Evolutionary conservation across 345 rosid genomes (phyloP).

Genomic region (Diplotaxis tenuifolia): DNA sequence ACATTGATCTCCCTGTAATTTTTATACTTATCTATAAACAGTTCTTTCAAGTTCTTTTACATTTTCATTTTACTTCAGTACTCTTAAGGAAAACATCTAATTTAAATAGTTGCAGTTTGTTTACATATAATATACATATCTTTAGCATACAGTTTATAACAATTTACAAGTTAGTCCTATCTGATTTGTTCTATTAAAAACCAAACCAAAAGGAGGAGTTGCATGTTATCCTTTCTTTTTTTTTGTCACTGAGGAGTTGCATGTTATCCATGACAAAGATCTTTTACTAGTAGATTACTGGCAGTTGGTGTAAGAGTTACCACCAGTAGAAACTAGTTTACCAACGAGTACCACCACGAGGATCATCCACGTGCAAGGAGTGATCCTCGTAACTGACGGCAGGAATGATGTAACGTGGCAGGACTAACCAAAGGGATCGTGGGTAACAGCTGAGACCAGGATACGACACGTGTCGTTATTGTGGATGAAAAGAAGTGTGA

Average conservation of each 20-base stretch:
- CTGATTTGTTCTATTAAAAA: too few species aligned
- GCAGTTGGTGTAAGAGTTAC: conserved; percentile 13
- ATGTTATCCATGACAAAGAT: background rate
- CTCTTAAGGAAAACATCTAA: background rate
- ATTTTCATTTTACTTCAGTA: background rate
- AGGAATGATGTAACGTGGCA: conserved; percentile 23
- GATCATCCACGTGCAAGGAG: conserved; percentile 15
- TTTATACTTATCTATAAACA: background rate
- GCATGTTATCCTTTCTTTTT: too few species aligned
- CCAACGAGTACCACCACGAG: conserved; percentile 6
- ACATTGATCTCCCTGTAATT: conserved; percentile 16
- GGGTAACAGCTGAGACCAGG: conserved; percentile 30
- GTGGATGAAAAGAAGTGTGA: conserved; percentile 39
- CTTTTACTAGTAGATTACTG: background rate
- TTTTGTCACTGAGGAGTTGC: too few species aligned
- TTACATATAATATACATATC: too few species aligned
- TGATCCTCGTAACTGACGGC: conserved; percentile 31
- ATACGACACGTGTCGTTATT: conserved; percentile 43
- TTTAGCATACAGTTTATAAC: too few species aligned
- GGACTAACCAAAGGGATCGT: conserved; percentile 26
- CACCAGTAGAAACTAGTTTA: conserved; percentile 19
- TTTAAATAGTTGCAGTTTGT: too few species aligned
- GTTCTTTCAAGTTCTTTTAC: background rate
- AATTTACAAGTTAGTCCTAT: too few species aligned
- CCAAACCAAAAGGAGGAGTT: too few species aligned